A percentile compares a stretch with the other conserved stretches of the same genome.
Evolutionary conservation across 352 stramenopile genomes (phyloP).

Genomic region (Lagenidium sp.): DNA sequence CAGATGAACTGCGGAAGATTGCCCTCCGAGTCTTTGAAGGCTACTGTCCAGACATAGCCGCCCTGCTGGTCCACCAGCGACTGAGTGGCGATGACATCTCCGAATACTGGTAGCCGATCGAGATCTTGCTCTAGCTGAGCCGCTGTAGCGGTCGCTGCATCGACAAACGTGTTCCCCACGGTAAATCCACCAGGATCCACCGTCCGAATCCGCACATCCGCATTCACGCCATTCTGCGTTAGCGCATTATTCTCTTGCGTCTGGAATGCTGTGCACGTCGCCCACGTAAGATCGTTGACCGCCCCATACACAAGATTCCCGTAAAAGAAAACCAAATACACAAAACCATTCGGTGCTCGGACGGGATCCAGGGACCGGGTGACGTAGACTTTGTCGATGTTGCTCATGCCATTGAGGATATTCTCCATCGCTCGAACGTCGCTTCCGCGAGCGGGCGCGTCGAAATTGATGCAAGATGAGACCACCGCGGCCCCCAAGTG

Average conservation of each 20-base stretch:
- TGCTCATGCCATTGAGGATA: conserved; percentile 41
- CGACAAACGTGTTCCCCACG: conserved; percentile 37
- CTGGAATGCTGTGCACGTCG: conserved; percentile 38
- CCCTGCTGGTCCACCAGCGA: conserved; percentile 60
- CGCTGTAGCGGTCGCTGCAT: conserved; percentile 25
- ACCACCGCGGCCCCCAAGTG: conserved; percentile 22
- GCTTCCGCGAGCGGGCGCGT: conserved; percentile 29
- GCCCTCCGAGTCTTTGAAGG: conserved; percentile 54
- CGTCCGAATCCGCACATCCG: conserved; percentile 20
- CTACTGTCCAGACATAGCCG: conserved; percentile 68
- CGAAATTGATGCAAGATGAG: conserved; percentile 53
- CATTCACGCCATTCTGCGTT: conserved; percentile 22
- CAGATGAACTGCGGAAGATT: conserved; percentile 73
- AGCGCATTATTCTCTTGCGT: conserved; percentile 59
- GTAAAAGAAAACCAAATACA: conserved; percentile 73
- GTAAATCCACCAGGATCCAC: conserved; percentile 44
- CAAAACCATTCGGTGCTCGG: conserved; percentile 37
- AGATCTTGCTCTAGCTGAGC: conserved; percentile 36
- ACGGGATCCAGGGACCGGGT: conserved; percentile 24
- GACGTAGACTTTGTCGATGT: conserved; percentile 77
- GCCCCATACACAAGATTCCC: conserved; percentile 52
- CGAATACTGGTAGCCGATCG: conserved; percentile 45
- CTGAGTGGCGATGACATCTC: conserved; percentile 43
- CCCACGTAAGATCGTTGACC: conserved; percentile 11
- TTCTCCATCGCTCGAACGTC: conserved; percentile 38